Base-by-base conservation (phyloP, 2,329 filamentous ascomycete genomes). In the Chrysoporthe puriensis region DNA sequence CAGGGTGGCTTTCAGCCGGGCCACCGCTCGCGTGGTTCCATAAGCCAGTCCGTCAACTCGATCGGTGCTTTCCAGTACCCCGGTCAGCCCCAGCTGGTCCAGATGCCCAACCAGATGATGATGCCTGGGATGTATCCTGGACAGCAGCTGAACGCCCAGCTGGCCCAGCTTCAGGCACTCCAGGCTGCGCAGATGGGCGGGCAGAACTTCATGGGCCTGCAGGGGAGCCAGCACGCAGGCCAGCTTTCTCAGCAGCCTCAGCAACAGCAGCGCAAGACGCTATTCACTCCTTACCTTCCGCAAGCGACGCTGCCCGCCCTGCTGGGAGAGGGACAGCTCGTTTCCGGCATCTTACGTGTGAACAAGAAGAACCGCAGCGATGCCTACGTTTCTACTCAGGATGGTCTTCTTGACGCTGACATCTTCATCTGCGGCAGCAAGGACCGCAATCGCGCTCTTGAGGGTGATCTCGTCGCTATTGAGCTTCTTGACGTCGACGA, bases 281-380 rank as follows among this genome's bases (percentile, higher is more conserved):
- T 99, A 32, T 99, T 99, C 83, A 98, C 96, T 74, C 96, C 96
- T 71, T 99, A 99, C 76, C 87, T 99, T 62, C 95, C 96, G 18
- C 96, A 99, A 79, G 95, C 95, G 7, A 96, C 91, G 68, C 85
- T 99, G 26, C 96, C 96, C 68, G 95, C 94, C 62, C 87, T 99
- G 50, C 88, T 98, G 67, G 90, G 89, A 69, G 93, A 97, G 75
- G 96, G 96, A 21, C 94, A 97, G 79, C 90, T 99, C 67, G 96
- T 99, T 65, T 95, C 95, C 70, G 96, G 96, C 82, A 94, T 97
- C 73, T 90, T 99, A 63, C 92, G 96, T 69, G 96, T 99, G 72
- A 99, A 99, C 88, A 99, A 98, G 85, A 99, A 99, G 86, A 99
- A 99, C 81, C 91, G 96, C 71, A 98, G 95, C 74, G 96, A 99